phyloP scores from a whole-genome alignment of 768 basidiomycete species.

The Suillus lakei region DNA sequence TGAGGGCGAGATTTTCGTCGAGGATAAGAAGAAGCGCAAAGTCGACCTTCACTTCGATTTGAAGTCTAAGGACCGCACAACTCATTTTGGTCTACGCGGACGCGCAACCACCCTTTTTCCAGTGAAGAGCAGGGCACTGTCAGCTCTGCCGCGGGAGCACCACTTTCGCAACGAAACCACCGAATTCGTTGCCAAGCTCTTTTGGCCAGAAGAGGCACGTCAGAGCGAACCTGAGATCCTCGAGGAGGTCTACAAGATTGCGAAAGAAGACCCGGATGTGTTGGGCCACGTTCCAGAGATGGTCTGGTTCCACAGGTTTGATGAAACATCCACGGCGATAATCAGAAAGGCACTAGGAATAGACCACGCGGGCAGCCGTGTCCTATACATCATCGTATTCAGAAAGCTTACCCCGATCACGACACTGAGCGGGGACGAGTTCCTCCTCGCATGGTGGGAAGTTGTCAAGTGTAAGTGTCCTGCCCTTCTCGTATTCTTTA shows the following conservation, averaged over 20 bases:
- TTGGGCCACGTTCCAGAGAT: conserved; percentile 4
- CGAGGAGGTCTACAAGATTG: neutral
- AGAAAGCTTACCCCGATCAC: neutral
- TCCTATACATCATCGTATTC: neutral
- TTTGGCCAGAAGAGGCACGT: conserved; percentile 2
- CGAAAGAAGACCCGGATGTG: neutral
- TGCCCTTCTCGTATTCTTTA: neutral
- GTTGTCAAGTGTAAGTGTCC: neutral
- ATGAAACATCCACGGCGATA: neutral
- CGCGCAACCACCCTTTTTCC: conserved; percentile 3
- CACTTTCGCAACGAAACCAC: neutral
- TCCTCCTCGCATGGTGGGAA: neutral
- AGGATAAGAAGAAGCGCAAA: neutral
- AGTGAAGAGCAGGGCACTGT: neutral
- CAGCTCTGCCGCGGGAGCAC: neutral
- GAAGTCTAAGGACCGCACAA: neutral
- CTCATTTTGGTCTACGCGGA: conserved; percentile 5
- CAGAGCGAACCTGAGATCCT: neutral
- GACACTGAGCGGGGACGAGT: neutral
- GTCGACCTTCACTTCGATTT: neutral
- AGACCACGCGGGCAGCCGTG: neutral
- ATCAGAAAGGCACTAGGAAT: neutral
- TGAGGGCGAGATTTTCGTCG: neutral
- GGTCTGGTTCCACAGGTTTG: neutral
- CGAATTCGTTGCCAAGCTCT: neutral